These are phyloP conservation scores for Trichoderma koningiopsis DNA, from an alignment of 2,329 filamentous ascomycete species.

Conservation along the genomic window DNA sequence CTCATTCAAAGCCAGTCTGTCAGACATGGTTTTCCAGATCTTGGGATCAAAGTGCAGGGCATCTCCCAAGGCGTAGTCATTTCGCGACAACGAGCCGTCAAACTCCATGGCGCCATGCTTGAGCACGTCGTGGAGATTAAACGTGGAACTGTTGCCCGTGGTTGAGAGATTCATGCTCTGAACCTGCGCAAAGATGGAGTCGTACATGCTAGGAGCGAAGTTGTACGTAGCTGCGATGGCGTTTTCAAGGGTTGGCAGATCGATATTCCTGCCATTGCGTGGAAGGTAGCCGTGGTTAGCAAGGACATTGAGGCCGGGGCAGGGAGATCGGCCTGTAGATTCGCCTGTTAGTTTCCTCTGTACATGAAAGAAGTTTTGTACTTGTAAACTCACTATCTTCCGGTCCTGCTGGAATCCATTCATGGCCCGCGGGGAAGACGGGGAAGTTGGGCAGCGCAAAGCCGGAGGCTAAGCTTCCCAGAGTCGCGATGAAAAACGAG, in stretches of 20 bases:
- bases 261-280: slow-evolving; percentile 14
- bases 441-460: slow-evolving; percentile 6
- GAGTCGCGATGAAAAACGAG: not conserved
- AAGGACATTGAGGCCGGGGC: slow-evolving; percentile 44
- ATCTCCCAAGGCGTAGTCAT: slow-evolving; percentile 9
- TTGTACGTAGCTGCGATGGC: slow-evolving; percentile 3
- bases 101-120: slow-evolving; percentile 19
- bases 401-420: slow-evolving; percentile 9
- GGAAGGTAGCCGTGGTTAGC: slow-evolving; percentile 25
- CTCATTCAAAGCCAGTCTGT: not conserved
- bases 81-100: slow-evolving; percentile 20
- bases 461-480: not conserved
- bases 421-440: not conserved
- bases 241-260: not conserved
- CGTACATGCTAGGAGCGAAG: not conserved
- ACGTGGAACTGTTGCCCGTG: slow-evolving; percentile 11
- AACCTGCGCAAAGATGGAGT: not conserved
- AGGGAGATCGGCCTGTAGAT: slow-evolving; percentile 43
- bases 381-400: slow-evolving; percentile 1
- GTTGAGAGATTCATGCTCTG: not conserved
- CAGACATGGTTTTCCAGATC: not conserved
- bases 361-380: not conserved
- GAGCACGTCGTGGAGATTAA: not conserved
- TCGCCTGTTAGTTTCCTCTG: not conserved
- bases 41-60: not conserved